Conservation (phyloP, 768 basidiomycete genomes). For the Daedaleopsis nitida region DNA sequence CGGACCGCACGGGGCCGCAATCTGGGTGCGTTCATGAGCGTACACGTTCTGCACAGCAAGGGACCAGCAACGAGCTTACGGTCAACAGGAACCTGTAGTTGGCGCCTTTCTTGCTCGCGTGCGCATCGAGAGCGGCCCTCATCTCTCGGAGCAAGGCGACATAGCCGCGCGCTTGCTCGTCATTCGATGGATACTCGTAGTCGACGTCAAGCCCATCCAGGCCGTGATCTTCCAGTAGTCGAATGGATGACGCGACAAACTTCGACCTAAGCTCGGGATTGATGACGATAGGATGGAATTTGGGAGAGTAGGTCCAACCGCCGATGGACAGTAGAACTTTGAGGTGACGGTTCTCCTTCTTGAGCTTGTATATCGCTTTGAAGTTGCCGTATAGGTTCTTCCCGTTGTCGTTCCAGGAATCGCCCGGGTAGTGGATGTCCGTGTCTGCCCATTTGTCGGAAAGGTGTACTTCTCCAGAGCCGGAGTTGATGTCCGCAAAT, state of each 20-base stretch:
- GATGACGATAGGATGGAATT: constrained; percentile 82
- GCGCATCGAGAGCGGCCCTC: constrained; percentile 71
- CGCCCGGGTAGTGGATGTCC: constrained; percentile 94
- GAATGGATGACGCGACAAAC: constrained; percentile 82
- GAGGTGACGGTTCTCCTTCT: constrained; percentile 81
- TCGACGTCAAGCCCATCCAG: constrained; percentile 92
- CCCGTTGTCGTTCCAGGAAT: constrained; percentile 92
- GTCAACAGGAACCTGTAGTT: constrained; percentile 72
- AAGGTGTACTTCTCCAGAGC: constrained; percentile 83
- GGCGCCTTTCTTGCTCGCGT: constrained; percentile 65
- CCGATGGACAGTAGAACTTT: constrained; percentile 88
- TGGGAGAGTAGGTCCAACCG: constrained; percentile 92
- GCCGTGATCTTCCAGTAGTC: constrained; percentile 87
- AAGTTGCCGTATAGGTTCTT: constrained; percentile 95
- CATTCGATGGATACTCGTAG: constrained; percentile 88
- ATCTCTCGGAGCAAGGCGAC: constrained; percentile 79
- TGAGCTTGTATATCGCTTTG: constrained; percentile 90
- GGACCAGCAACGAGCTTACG: constrained; percentile 42
- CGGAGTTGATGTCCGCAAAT: constrained; percentile 85
- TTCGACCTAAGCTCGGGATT: constrained; percentile 59
- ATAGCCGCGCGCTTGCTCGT: constrained; percentile 80
- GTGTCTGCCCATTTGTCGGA: constrained; percentile 96
- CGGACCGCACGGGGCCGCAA: constrained; percentile 91
- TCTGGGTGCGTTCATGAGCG: constrained; percentile 43
- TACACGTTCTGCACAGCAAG: neutral